phyloP scores from a whole-genome alignment of 345 rosid genomes.

The Carallia pectinifolia region DNA sequence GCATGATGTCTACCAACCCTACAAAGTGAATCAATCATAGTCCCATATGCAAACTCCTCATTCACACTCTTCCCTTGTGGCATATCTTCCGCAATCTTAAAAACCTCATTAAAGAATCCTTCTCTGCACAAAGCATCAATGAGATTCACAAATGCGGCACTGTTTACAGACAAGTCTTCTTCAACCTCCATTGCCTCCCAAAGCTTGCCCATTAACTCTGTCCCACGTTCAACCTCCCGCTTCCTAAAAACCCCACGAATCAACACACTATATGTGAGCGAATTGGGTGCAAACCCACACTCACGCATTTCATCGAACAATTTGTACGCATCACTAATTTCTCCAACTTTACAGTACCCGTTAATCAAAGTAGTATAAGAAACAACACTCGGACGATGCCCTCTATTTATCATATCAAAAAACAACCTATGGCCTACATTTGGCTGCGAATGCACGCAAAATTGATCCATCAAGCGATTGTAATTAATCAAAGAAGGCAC shows the following conservation, averaged over 20 bases:
- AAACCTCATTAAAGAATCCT: slow-evolving; percentile 62
- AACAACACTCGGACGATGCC: slow-evolving; percentile 63
- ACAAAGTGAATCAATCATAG: slow-evolving; percentile 76
- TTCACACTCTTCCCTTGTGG: slow-evolving; percentile 54
- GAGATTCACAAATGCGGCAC: slow-evolving; percentile 67
- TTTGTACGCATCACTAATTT: slow-evolving; percentile 46
- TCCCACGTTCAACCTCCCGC: slow-evolving; percentile 41
- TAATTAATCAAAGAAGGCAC: slow-evolving; percentile 69
- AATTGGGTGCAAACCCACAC: slow-evolving; percentile 43
- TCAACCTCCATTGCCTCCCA: slow-evolving; percentile 60
- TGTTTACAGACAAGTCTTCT: slow-evolving; percentile 38
- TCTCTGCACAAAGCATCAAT: slow-evolving; percentile 62
- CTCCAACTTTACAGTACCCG: slow-evolving; percentile 50
- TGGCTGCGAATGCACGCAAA: slow-evolving; percentile 44
- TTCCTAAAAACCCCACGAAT: slow-evolving; percentile 55
- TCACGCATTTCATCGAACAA: slow-evolving; percentile 72
- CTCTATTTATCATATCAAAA: slow-evolving; percentile 55
- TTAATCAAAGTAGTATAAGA: slow-evolving; percentile 62
- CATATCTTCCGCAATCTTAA: slow-evolving; percentile 64
- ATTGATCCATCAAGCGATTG: slow-evolving; percentile 69
- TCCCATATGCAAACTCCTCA: slow-evolving; percentile 58
- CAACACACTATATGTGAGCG: slow-evolving; percentile 61
- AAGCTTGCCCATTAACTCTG: slow-evolving; percentile 48
- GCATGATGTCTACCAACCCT: slow-evolving; percentile 58
- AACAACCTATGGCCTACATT: slow-evolving; percentile 54